Base-by-base conservation (phyloP, 768 basidiomycete genomes). In the Lactarius tabidus region DNA sequence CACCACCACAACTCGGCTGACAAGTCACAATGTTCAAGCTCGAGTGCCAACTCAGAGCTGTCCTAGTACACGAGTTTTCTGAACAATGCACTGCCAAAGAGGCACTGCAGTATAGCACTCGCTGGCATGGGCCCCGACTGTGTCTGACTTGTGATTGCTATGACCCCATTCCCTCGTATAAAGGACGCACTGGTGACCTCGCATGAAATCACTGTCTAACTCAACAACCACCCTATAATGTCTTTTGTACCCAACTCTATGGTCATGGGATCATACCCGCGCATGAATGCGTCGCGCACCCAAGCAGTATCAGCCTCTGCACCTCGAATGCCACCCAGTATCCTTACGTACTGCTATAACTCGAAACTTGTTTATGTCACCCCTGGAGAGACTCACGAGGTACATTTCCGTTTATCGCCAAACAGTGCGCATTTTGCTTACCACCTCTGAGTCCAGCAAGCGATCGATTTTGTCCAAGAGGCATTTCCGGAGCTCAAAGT, bases 351-450 rank as follows among this genome's bases (percentile, higher is more conserved):
- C 61, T 67, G 68, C 45, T 71, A 62, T 60, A 64, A 63, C 43
- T 66, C 66, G 1, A 53, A 60, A 23, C 63, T 75, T 70, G 74
- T 73, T 7, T 76, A 75, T 59, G 75, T 76, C 1, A 69, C 66
- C 0, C 69, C 71, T 0, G 71, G 69, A n/a, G 56, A 65, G 5
- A 58, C 67, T 38, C 72, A 72, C 61, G 69, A 72, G 23, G 74
- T 71, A 54, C 6, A 57, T 43, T 36, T n/a, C 15, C 31, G 1
- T 7, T 33, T 23, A 1, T 35, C n/a, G 6, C 2, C 2, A 17
- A 3, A n/a, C 8, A 0, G 23, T 7, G 23, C 7, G 20, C 29
- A 18, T 45, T 3, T 52, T 48, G 4, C 45, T 43, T 18, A 33
- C 26, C 28, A 9, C 4, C 6, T 57, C 14, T 7, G 3, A 38